These are phyloP conservation scores for Sphaceloma murrayae DNA, from an alignment of 2,329 filamentous ascomycete species.

Conservation along the genomic window DNA sequence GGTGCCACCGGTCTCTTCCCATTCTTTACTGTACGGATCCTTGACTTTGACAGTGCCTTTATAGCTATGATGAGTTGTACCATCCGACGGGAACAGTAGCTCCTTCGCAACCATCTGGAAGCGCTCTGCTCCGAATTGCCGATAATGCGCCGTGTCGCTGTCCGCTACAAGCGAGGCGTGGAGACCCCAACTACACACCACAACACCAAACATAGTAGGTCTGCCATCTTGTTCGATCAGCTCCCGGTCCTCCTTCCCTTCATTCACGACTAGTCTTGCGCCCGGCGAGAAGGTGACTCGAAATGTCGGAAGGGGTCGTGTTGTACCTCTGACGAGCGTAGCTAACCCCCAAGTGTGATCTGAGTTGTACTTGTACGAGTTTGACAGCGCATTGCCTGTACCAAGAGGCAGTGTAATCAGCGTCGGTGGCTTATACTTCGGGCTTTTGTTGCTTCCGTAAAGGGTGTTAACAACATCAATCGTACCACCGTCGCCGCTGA, in stretches of 20 bases:
- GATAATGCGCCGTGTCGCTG: slow-evolving; percentile 74
- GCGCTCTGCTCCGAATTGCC: slow-evolving; percentile 63
- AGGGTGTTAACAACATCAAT: slow-evolving; percentile 71
- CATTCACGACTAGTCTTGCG: slow-evolving; percentile 34
- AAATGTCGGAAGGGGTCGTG: slow-evolving; percentile 36
- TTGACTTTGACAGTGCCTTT: slow-evolving; percentile 42
- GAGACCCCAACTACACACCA: slow-evolving; percentile 83
- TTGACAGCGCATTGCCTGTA: slow-evolving; percentile 41
- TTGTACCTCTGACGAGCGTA: slow-evolving; percentile 29
- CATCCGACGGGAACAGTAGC: slow-evolving; percentile 52
- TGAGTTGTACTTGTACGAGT: slow-evolving; percentile 33
- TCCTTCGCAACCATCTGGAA: slow-evolving; percentile 79
- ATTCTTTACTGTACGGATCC: slow-evolving; percentile 23
- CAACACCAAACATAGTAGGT: slow-evolving; percentile 53
- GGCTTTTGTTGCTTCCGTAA: slow-evolving; percentile 24
- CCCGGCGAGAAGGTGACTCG: slow-evolving; percentile 37
- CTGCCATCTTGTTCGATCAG: slow-evolving; percentile 25
- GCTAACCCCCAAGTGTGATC: slow-evolving; percentile 36
- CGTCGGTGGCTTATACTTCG: slow-evolving; percentile 41
- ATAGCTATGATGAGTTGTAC: slow-evolving; percentile 47
- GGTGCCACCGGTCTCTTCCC: slow-evolving; percentile 31
- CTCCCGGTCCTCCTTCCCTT: slow-evolving; percentile 36
- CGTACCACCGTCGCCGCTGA: slow-evolving; percentile 82
- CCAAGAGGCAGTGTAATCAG: slow-evolving; percentile 47
- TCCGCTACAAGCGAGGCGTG: slow-evolving; percentile 84